phyloP scores from a whole-genome alignment of 805 yeast species.

The Starmerella ratchasimensis region DNA sequence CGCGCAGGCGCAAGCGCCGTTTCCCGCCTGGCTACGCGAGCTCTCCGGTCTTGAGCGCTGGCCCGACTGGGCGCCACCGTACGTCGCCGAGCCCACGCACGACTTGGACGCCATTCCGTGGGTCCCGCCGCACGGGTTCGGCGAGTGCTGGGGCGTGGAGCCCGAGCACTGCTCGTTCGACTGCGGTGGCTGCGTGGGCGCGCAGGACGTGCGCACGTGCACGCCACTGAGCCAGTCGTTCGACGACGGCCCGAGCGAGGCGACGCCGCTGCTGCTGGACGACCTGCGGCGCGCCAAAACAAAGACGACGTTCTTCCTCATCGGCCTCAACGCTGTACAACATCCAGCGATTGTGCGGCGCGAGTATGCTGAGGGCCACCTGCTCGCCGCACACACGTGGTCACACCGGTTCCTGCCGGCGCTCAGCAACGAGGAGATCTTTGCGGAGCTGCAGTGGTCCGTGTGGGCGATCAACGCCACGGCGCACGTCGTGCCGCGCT shows the following conservation, averaged over 20 bases:
- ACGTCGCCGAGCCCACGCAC: constrained; percentile 56
- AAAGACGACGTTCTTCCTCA: constrained; percentile 67
- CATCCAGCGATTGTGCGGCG: constrained; percentile 58
- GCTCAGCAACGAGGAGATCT: constrained; percentile 61
- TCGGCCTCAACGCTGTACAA: constrained; percentile 68
- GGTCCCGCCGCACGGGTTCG: constrained; percentile 16
- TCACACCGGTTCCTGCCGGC: constrained; percentile 74
- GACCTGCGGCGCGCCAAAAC: constrained; percentile 29
- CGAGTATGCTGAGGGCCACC: constrained; percentile 51
- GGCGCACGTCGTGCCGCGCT: constrained; percentile 69
- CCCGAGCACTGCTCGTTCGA: constrained; percentile 65
- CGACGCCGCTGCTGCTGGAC: constrained; percentile 47
- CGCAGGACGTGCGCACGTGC: constrained; percentile 68
- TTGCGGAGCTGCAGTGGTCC: constrained; percentile 88
- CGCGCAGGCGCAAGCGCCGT: constrained; percentile 17
- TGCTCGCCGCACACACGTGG: constrained; percentile 87
- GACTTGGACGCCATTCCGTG: constrained; percentile 45
- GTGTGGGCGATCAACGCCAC: constrained; percentile 98
- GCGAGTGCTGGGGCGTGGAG: background rate
- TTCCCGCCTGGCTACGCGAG: constrained; percentile 68
- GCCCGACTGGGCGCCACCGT: constrained; percentile 62
- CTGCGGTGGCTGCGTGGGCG: constrained; percentile 62
- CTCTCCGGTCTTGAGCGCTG: constrained; percentile 62
- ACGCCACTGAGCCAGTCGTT: constrained; percentile 69
- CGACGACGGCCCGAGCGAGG: constrained; percentile 85